A percentile compares a stretch with the other conserved stretches of the same genome.
Evolutionary conservation across 495 filamentous ascomycete species (phyloP).

Genomic region (Lindgomyces ingoldianus): DNA sequence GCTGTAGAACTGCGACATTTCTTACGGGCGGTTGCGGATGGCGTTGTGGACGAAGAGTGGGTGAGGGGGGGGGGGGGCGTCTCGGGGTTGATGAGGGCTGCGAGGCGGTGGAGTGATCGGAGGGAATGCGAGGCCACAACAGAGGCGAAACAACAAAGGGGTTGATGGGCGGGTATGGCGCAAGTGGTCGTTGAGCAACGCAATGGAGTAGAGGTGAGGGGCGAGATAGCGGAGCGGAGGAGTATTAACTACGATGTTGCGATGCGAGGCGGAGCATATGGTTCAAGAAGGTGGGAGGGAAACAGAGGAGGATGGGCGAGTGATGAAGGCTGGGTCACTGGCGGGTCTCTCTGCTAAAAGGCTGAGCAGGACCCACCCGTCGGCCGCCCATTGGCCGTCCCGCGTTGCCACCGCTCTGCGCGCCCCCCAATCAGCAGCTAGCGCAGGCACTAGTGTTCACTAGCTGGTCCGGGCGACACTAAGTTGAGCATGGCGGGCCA

Average conservation of each 20-base stretch:
- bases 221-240: conserved; percentile 24
- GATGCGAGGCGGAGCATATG: conserved; percentile 5
- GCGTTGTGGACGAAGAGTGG: conserved; percentile 4
- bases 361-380: not conserved
- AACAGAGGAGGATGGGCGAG: conserved; percentile 38
- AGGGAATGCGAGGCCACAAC: conserved; percentile 32
- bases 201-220: conserved; percentile 34
- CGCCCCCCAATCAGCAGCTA: not conserved
- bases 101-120: conserved; percentile 14
- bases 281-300: conserved; percentile 40
- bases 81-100: conserved; percentile 4
- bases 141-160: conserved; percentile 46
- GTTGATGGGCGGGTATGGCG: not conserved
- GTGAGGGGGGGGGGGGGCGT: conserved; percentile 2
- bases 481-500: conserved; percentile 1
- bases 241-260: not conserved
- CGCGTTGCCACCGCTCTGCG: not conserved
- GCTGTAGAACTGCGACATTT: conserved; percentile 53
- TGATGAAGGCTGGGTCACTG: conserved; percentile 41
- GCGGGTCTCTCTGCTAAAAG: conserved; percentile 33
- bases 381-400: not conserved
- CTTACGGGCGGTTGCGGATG: conserved; percentile 6
- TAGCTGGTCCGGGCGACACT: not conserved
- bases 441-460: not conserved
- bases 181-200: not conserved